A percentile compares a stretch with the other conserved stretches of the same genome.
Evolutionary conservation across 2,329 filamentous ascomycete species (phyloP).

Genomic region (Thielaviopsis populi): DNA sequence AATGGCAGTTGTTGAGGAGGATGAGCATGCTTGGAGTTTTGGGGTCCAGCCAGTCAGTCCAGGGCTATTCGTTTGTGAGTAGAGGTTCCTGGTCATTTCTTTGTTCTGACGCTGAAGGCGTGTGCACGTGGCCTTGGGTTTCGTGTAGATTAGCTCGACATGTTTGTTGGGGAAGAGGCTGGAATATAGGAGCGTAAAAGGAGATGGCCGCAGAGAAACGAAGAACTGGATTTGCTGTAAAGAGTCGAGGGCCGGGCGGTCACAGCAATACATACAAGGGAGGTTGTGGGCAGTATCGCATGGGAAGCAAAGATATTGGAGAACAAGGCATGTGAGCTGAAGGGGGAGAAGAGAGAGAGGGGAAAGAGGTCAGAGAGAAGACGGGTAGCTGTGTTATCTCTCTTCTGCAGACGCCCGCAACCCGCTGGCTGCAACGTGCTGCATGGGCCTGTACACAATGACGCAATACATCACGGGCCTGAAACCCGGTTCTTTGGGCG

Average conservation of each 20-base stretch:
- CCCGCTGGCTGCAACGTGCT: background rate
- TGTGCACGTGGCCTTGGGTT: background rate
- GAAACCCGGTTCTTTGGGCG: background rate
- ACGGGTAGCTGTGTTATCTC: too few relatives aligned
- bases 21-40: background rate
- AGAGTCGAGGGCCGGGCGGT: too few relatives aligned
- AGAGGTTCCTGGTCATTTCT: background rate
- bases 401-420: background rate
- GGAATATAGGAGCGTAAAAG: background rate
- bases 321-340: too few relatives aligned
- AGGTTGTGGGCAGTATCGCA: too few relatives aligned
- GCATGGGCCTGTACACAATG: background rate
- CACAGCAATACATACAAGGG: too few relatives aligned
- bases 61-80: background rate
- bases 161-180: background rate
- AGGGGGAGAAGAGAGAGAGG: too few relatives aligned
- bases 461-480: background rate
- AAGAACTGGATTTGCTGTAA: background rate
- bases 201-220: background rate
- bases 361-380: too few relatives aligned
- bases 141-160: background rate
- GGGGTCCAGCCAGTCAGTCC: background rate
- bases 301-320: too few relatives aligned
- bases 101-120: background rate
- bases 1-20: slow-evolving; percentile 4